These are phyloP conservation scores for Boletus pseudo-olivaceus DNA, from an alignment of 768 basidiomycete genomes.

Conservation along the genomic window DNA sequence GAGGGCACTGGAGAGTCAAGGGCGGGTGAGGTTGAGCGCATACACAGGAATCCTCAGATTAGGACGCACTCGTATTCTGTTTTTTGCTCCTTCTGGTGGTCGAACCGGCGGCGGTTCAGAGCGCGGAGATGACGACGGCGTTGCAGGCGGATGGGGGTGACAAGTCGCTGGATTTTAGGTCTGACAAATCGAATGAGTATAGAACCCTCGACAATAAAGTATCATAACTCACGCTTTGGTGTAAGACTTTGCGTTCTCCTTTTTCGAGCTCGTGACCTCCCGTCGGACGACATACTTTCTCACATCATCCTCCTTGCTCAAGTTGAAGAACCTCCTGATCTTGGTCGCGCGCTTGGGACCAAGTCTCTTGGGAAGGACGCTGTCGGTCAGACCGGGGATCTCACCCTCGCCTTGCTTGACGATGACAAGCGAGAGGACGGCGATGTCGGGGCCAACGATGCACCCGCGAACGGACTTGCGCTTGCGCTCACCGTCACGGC, in stretches of 20 bases:
- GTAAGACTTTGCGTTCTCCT: conserved; percentile 87
- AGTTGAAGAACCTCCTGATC: conserved; percentile 97
- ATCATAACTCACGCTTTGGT: conserved; percentile 81
- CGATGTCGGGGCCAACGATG: conserved; percentile 96
- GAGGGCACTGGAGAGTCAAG: conserved; percentile 44
- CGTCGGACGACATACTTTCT: conserved; percentile 94
- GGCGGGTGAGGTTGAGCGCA: background rate
- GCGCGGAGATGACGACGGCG: conserved; percentile 90
- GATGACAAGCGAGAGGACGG: conserved; percentile 88
- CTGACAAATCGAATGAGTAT: conserved; percentile 36
- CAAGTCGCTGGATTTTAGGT: conserved; percentile 96
- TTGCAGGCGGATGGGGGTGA: conserved; percentile 93
- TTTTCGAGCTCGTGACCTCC: conserved; percentile 87
- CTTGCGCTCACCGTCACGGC: conserved; percentile 93
- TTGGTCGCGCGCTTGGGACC: conserved; percentile 97
- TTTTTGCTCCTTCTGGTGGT: conserved; percentile 94
- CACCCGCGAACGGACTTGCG: conserved; percentile 98
- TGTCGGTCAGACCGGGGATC: conserved; percentile 89
- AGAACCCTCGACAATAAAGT: background rate
- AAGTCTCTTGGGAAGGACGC: conserved; percentile 88
- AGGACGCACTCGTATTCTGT: conserved; percentile 78
- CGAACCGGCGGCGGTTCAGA: conserved; percentile 83
- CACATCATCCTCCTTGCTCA: conserved; percentile 97
- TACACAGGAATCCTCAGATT: background rate
- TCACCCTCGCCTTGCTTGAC: conserved; percentile 95